Conservation (phyloP, 805 yeast genomes). For the Metschnikowia arizonensis region DNA sequence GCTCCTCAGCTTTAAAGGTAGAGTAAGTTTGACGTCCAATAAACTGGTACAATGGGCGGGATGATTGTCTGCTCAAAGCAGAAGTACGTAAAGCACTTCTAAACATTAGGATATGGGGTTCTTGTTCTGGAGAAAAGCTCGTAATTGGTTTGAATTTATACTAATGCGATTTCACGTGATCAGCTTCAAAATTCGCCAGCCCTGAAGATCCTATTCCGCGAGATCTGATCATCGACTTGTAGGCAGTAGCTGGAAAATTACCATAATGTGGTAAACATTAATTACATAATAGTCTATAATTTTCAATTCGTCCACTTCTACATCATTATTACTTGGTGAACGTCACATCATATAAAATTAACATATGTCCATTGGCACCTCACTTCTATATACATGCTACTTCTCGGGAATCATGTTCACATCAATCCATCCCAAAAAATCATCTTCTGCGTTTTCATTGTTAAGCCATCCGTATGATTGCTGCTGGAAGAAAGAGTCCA, state of each 20-base stretch:
- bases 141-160: not conserved
- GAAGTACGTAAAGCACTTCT: conserved; percentile 14
- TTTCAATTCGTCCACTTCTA: too few species aligned
- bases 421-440: conserved; percentile 92
- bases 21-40: conserved; percentile 15
- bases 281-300: too few species aligned
- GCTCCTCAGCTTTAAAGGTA: conserved; percentile 34
- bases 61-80: conserved; percentile 9
- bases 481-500: conserved; percentile 68
- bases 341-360: conserved; percentile 8
- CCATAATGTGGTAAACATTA: too few species aligned
- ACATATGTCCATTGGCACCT: not conserved
- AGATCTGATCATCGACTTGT: too few species aligned
- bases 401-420: conserved; percentile 41
- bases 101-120: conserved; percentile 9
- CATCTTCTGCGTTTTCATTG: conserved; percentile 62
- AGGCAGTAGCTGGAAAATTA: too few species aligned
- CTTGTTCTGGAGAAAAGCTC: not conserved
- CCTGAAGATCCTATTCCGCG: too few species aligned
- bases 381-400: conserved; percentile 2
- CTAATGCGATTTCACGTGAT: conserved; percentile 3
- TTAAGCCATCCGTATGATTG: conserved; percentile 86
- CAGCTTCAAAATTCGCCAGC: not conserved
- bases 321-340: not conserved
- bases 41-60: conserved; percentile 11